phyloP scores from a whole-genome alignment of 495 filamentous ascomycete species.

The Entonaema liquescens region DNA sequence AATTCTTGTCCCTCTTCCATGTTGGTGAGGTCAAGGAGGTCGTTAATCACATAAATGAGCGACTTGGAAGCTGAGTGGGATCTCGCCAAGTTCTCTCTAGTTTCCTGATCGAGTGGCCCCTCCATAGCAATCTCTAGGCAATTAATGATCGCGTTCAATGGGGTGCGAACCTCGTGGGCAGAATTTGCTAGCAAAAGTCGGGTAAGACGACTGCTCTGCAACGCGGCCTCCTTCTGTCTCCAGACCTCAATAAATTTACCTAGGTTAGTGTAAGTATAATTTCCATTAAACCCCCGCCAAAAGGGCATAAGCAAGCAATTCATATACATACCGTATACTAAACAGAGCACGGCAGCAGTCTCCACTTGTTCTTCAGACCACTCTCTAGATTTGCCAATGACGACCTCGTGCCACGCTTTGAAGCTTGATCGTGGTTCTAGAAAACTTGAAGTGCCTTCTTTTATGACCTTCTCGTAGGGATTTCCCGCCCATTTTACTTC shows the following conservation, averaged over 20 bases:
- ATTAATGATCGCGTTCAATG: slow-evolving; percentile 95
- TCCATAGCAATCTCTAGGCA: slow-evolving; percentile 95
- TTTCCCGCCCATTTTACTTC: slow-evolving; percentile 95
- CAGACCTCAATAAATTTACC: slow-evolving; percentile 83
- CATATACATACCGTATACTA: slow-evolving; percentile 83
- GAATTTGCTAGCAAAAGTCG: slow-evolving; percentile 86
- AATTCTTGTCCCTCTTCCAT: slow-evolving; percentile 82
- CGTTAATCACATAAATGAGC: slow-evolving; percentile 94
- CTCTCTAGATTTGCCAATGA: slow-evolving; percentile 77
- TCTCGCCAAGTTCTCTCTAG: slow-evolving; percentile 83
- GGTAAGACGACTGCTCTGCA: slow-evolving; percentile 85
- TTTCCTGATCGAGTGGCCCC: slow-evolving; percentile 81
- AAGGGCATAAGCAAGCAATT: not conserved
- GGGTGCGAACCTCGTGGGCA: slow-evolving; percentile 93
- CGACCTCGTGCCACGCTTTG: slow-evolving; percentile 77
- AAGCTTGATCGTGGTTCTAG: slow-evolving; percentile 82
- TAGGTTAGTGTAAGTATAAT: slow-evolving; percentile 21
- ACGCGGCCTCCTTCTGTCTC: slow-evolving; percentile 87
- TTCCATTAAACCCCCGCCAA: not conserved
- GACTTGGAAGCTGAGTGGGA: slow-evolving; percentile 97
- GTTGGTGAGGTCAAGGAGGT: slow-evolving; percentile 91
- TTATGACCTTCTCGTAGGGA: slow-evolving; percentile 81
- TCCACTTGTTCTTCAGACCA: slow-evolving; percentile 82
- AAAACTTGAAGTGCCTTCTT: slow-evolving; percentile 71
- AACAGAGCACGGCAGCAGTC: slow-evolving; percentile 85